Evolutionary conservation across 768 basidiomycete genomes (phyloP).

Genomic region (Pilatotrama ljubarskyi): DNA sequence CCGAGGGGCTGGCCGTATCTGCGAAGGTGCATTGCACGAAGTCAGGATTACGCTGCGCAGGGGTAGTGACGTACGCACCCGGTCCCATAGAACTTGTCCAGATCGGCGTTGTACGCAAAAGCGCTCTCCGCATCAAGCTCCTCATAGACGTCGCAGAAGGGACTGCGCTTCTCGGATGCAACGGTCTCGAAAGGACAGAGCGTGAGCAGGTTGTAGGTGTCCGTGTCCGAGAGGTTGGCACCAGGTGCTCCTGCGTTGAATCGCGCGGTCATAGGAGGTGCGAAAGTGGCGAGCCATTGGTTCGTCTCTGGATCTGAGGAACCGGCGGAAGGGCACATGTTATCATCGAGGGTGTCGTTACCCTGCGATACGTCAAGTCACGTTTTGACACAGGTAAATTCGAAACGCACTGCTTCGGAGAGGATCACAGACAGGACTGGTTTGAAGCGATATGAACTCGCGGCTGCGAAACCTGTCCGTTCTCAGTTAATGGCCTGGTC

Average conservation of each 20-base stretch:
- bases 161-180: constrained; percentile 51
- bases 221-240: constrained; percentile 53
- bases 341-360: constrained; percentile 68
- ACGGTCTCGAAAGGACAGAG: constrained; percentile 81
- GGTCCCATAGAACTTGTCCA: constrained; percentile 77
- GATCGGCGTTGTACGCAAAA: constrained; percentile 70
- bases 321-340: constrained; percentile 61
- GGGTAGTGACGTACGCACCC: constrained; percentile 45
- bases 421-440: constrained; percentile 58
- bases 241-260: constrained; percentile 64
- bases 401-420: constrained; percentile 48
- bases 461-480: constrained; percentile 57
- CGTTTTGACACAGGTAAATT: not conserved
- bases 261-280: constrained; percentile 54
- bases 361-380: constrained; percentile 10
- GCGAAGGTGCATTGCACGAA: constrained; percentile 34
- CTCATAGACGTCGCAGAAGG: constrained; percentile 72
- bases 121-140: constrained; percentile 53
- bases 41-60: not conserved
- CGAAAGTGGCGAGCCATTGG: constrained; percentile 58
- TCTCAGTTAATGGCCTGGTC: not conserved
- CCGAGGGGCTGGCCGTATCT: constrained; percentile 73
- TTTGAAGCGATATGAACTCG: constrained; percentile 44
- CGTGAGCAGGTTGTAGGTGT: constrained; percentile 63
- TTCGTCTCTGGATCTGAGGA: constrained; percentile 40